Conservation (phyloP, 208 protist genomes). For the Crithidia acanthocephali region DNA sequence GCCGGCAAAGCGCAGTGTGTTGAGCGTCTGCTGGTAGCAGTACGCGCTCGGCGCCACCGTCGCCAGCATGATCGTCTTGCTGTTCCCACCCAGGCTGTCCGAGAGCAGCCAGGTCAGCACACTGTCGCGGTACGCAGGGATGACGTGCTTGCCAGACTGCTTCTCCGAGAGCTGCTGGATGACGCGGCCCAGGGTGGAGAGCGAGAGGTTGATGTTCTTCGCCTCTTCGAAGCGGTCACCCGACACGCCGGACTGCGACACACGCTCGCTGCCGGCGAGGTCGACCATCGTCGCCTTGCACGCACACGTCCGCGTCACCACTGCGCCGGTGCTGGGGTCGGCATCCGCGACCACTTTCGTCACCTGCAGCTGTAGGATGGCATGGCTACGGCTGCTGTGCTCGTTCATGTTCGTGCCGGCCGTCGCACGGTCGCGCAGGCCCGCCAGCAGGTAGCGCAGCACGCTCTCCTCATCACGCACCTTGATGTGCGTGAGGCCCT, state of each 20-base stretch:
- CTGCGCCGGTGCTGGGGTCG: conserved; percentile 39
- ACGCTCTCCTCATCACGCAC: conserved; percentile 59
- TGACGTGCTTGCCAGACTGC: conserved; percentile 59
- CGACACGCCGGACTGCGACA: conserved; percentile 85
- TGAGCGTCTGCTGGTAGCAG: conserved; percentile 87
- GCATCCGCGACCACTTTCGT: conserved; percentile 53
- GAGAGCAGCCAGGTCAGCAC: conserved; percentile 90
- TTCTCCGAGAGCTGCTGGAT: conserved; percentile 89
- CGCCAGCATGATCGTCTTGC: conserved; percentile 90
- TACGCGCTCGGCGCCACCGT: conserved; percentile 81
- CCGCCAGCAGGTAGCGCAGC: conserved; percentile 58
- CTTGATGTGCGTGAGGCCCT: conserved; percentile 66
- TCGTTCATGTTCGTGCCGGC: conserved; percentile 96
- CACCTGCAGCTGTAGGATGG: conserved; percentile 95
- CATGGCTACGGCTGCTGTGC: conserved; percentile 95
- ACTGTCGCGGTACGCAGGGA: conserved; percentile 87
- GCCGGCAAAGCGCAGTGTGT: conserved; percentile 88
- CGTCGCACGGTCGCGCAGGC: conserved; percentile 75
- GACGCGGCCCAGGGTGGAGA: conserved; percentile 92
- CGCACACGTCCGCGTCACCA: conserved; percentile 66
- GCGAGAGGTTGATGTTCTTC: conserved; percentile 96
- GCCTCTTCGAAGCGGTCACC: conserved; percentile 95
- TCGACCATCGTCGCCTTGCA: conserved; percentile 96
- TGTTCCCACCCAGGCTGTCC: conserved; percentile 88
- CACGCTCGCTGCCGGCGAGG: conserved; percentile 97